These are phyloP conservation scores for Acorus gramineus DNA, from an alignment of 106 monocot genomes.

Conservation along the genomic window DNA sequence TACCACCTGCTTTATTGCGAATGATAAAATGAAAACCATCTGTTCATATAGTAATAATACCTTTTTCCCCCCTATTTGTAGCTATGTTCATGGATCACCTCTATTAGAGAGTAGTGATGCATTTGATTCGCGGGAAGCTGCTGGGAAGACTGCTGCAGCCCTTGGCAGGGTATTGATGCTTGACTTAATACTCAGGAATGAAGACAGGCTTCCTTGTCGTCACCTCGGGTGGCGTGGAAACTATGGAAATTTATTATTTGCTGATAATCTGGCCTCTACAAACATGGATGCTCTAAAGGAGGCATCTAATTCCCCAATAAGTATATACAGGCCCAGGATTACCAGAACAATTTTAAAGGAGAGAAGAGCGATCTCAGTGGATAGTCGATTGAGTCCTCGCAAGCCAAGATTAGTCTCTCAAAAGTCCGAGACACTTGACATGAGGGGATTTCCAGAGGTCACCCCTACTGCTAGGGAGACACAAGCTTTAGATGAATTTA, in stretches of 20 bases:
- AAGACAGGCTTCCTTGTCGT: conserved; percentile 79
- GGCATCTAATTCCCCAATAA: conserved; percentile 14
- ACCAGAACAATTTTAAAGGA: conserved; percentile 29
- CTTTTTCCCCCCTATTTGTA: conserved; percentile 14
- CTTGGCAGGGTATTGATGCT: conserved; percentile 71
- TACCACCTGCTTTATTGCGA: no score
- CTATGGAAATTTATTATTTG: conserved; percentile 57
- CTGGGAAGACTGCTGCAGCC: conserved; percentile 37
- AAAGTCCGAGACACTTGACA: conserved; percentile 7
- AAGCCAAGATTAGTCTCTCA: conserved; percentile 13
- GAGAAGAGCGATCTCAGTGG: conserved; percentile 37
- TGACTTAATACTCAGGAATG: conserved; percentile 86
- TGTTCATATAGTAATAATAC: not conserved
- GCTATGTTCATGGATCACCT: conserved; percentile 90
- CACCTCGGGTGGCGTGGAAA: conserved; percentile 97
- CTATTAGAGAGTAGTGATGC: conserved; percentile 50
- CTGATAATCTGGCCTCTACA: conserved; percentile 21
- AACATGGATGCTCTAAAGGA: conserved; percentile 25
- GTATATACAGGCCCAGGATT: conserved; percentile 14
- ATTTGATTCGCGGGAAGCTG: conserved; percentile 49
- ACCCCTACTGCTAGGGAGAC: conserved; percentile 1
- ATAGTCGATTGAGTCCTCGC: conserved; percentile 13
- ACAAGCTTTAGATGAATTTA: conserved; percentile 7
- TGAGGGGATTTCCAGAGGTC: not conserved
- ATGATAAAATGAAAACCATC: not conserved